Conservation (phyloP, 495 filamentous ascomycete species). For the Hypoxylon fragiforme region DNA sequence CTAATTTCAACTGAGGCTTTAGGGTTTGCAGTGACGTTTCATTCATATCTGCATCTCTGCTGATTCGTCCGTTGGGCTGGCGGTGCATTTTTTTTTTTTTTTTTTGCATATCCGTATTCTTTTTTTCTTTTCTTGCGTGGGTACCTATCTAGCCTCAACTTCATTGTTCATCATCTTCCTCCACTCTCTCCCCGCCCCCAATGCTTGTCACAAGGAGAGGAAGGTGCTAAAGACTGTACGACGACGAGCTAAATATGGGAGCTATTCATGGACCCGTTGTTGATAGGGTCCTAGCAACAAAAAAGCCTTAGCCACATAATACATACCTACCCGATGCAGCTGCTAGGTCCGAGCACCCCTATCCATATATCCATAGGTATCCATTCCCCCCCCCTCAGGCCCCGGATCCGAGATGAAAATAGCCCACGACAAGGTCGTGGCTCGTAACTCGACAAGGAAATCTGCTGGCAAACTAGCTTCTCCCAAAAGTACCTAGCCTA, state of each 20-base stretch:
- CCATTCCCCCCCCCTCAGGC: not conserved
- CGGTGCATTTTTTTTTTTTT: too few relatives aligned
- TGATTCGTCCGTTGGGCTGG: too few relatives aligned
- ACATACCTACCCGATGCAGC: not conserved
- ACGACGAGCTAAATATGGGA: not conserved
- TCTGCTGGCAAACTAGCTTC: not conserved
- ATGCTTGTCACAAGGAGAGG: too few relatives aligned
- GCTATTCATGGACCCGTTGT: not conserved
- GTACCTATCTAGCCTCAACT: not conserved
- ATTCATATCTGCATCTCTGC: constrained; percentile 11
- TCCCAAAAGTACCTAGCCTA: too few relatives aligned
- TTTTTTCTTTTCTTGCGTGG: too few relatives aligned
- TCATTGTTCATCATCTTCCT: not conserved
- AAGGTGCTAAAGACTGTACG: constrained; percentile 7
- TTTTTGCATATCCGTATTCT: constrained; percentile 8
- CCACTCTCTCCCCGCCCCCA: too few relatives aligned
- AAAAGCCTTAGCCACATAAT: too few relatives aligned
- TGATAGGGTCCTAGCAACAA: too few relatives aligned
- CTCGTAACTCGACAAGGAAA: not conserved
- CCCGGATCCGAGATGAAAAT: not conserved
- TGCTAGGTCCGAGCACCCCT: not conserved
- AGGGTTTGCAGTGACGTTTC: constrained; percentile 4
- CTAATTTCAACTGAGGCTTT: not conserved
- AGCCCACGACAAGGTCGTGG: not conserved
- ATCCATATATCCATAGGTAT: too few relatives aligned